A percentile compares a stretch with the other conserved stretches of the same genome.
Evolutionary conservation across 2,329 filamentous ascomycete genomes (phyloP).

Genomic region (Trichoderma koningii): DNA sequence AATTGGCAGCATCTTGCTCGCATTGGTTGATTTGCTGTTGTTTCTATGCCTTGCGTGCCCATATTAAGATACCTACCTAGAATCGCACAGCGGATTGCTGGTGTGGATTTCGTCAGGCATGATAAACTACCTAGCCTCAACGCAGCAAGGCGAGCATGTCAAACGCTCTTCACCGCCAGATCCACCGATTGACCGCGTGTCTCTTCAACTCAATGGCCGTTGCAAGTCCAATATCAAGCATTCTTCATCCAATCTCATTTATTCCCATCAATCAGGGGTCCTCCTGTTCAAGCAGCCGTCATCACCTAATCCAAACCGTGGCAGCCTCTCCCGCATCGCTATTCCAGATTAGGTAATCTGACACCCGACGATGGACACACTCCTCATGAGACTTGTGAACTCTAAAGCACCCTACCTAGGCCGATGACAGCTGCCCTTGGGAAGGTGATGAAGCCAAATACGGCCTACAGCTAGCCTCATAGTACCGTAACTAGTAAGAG

Average conservation of each 20-base stretch:
- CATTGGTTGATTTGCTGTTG: background rate
- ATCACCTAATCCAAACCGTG: background rate
- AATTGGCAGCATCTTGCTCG: background rate
- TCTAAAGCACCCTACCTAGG: background rate
- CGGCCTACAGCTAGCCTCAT: too few relatives aligned
- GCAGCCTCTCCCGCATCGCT: constrained; percentile 8
- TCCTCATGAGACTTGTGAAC: background rate
- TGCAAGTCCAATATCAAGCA: too few relatives aligned
- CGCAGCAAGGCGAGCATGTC: background rate
- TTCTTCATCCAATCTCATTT: background rate
- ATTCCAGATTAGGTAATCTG: background rate
- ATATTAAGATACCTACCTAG: too few relatives aligned
- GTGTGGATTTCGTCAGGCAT: background rate
- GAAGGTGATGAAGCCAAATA: too few relatives aligned
- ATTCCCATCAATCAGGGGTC: background rate
- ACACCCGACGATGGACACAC: background rate
- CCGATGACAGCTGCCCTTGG: background rate
- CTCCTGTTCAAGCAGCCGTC: background rate
- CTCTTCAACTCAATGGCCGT: too few relatives aligned
- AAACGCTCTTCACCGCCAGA: constrained; percentile 6
- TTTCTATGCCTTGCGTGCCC: too few relatives aligned
- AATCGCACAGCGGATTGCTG: background rate
- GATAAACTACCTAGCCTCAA: background rate
- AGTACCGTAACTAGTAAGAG: too few relatives aligned
- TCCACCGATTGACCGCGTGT: background rate